Conservation (phyloP, 1,139 yeast genomes). For the Magnusiomyces magnusii region DNA sequence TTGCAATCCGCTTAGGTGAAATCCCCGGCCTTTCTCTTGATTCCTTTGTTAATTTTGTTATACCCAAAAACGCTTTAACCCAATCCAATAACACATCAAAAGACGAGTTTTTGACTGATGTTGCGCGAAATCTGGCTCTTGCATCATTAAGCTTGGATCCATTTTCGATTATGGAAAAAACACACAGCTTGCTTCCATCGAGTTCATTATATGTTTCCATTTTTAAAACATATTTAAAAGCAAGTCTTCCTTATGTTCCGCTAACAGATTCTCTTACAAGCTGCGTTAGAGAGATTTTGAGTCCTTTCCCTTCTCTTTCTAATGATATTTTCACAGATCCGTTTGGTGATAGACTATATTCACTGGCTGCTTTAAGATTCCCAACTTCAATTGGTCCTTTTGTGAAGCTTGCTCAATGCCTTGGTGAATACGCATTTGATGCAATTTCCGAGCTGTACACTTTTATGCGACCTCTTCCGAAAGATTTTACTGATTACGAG, state of each 20-base stretch:
- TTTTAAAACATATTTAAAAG: slow-evolving; percentile 49
- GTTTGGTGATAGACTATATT: slow-evolving; percentile 48
- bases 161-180: slow-evolving; percentile 36
- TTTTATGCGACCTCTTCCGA: slow-evolving; percentile 43
- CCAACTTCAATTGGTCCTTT: slow-evolving; percentile 65
- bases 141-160: slow-evolving; percentile 41
- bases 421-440: slow-evolving; percentile 59
- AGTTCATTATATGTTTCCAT: slow-evolving; percentile 49
- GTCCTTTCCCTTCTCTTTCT: slow-evolving; percentile 49
- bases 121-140: slow-evolving; percentile 27
- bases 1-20: slow-evolving; percentile 44
- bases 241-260: slow-evolving; percentile 57
- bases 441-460: slow-evolving; percentile 55
- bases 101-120: slow-evolving; percentile 13
- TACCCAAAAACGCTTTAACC: slow-evolving; percentile 9
- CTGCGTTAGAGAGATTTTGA: slow-evolving; percentile 45
- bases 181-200: slow-evolving; percentile 39
- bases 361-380: slow-evolving; percentile 61
- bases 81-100: slow-evolving; percentile 10
- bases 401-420: slow-evolving; percentile 47
- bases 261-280: slow-evolving; percentile 48
- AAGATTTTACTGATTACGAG: slow-evolving; percentile 31
- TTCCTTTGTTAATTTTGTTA: slow-evolving; percentile 22
- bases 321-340: slow-evolving; percentile 52
- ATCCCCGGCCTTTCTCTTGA: slow-evolving; percentile 24